Conservation (phyloP, 2,329 filamentous ascomycete species). For the Scedosporium minutisporum region DNA sequence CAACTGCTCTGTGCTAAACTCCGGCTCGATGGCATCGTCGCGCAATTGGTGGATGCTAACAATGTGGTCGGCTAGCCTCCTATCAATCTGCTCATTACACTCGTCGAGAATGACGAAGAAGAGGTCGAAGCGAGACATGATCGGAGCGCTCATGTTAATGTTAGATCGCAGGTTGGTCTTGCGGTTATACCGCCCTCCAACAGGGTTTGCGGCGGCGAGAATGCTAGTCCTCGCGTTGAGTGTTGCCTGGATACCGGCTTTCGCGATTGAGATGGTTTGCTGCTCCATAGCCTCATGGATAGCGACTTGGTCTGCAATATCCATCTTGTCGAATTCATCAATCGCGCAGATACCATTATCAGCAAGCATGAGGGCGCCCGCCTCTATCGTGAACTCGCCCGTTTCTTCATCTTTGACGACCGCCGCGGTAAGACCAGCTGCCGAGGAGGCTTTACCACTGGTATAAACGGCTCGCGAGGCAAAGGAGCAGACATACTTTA, state of each 20-base stretch:
- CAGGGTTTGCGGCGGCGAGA: constrained; percentile 89
- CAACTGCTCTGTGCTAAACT: constrained; percentile 91
- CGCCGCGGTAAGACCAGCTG: constrained; percentile 91
- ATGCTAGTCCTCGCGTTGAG: constrained; percentile 93
- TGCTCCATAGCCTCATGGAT: constrained; percentile 99
- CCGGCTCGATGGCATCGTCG: constrained; percentile 82
- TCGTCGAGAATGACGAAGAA: constrained; percentile 98
- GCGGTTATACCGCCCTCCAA: constrained; percentile 92
- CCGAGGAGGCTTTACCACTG: constrained; percentile 93
- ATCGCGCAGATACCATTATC: constrained; percentile 97
- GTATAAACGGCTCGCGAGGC: constrained; percentile 96
- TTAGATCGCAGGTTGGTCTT: constrained; percentile 89
- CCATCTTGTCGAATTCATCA: constrained; percentile 99
- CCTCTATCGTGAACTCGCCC: constrained; percentile 97
- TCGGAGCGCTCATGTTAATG: constrained; percentile 97
- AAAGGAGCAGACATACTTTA: constrained; percentile 96
- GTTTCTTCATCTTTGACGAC: constrained; percentile 98
- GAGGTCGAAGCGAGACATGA: constrained; percentile 98
- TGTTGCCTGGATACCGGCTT: constrained; percentile 95
- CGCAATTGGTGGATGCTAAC: constrained; percentile 87
- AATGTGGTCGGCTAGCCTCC: constrained; percentile 88
- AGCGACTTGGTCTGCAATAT: constrained; percentile 90
- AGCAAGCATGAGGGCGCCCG: constrained; percentile 92
- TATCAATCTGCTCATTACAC: constrained; percentile 84
- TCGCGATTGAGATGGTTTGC: constrained; percentile 97